Evolutionary conservation across 2,329 filamentous ascomycete genomes (phyloP).

Genomic region (Pyrenochaeta sp.): DNA sequence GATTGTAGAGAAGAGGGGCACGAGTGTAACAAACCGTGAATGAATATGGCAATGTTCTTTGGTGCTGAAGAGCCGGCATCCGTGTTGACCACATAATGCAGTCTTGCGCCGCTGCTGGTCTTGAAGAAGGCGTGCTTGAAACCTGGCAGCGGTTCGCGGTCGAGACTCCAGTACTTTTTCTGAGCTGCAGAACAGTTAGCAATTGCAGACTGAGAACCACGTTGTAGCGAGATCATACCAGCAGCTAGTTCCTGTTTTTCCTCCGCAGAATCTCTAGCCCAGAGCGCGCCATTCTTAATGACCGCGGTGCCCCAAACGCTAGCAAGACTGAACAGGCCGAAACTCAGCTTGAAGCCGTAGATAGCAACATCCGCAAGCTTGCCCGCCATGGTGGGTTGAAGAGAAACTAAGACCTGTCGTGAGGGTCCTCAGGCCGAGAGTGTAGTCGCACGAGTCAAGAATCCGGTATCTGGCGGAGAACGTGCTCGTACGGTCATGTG

Average conservation of each 20-base stretch:
- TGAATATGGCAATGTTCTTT: conserved; percentile 58
- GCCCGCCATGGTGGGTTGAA: conserved; percentile 6
- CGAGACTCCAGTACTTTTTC: conserved; percentile 62
- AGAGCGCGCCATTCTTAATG: conserved; percentile 37
- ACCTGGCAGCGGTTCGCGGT: conserved; percentile 52
- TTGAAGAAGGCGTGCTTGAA: conserved; percentile 61
- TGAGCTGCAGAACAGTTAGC: conserved; percentile 51
- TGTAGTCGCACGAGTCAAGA: neutral
- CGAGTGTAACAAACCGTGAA: conserved; percentile 53
- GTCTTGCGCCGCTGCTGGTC: conserved; percentile 57
- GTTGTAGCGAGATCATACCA: conserved; percentile 23
- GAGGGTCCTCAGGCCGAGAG: neutral
- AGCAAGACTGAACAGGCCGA: conserved; percentile 38
- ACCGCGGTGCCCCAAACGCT: conserved; percentile 28
- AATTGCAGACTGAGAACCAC: neutral
- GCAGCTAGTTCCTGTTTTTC: conserved; percentile 36
- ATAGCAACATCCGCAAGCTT: conserved; percentile 28
- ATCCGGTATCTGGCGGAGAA: neutral
- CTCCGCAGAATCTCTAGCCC: conserved; percentile 31
- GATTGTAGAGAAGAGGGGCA: neutral
- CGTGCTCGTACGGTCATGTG: too few species aligned
- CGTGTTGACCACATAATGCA: conserved; percentile 62
- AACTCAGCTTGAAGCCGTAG: conserved; percentile 38
- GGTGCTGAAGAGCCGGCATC: conserved; percentile 18
- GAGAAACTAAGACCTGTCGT: neutral